Conservation (phyloP, 495 filamentous ascomycete genomes). For the Tricharina praecox region DNA sequence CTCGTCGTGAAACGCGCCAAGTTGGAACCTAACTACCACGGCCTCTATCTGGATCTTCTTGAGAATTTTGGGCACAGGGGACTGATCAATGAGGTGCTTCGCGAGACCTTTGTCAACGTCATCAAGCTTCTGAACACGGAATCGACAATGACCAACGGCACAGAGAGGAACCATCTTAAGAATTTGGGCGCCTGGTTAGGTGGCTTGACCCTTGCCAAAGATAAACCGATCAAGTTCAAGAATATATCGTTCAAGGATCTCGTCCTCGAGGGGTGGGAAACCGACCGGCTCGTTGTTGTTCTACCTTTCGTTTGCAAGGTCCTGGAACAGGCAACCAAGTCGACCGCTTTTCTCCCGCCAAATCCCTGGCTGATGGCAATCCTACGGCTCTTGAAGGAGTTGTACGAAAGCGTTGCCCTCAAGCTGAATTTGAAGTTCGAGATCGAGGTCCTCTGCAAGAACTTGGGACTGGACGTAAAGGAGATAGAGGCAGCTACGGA, state of each 20-base stretch:
- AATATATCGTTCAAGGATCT: slow-evolving; percentile 95
- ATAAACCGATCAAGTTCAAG: slow-evolving; percentile 89
- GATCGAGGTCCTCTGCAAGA: slow-evolving; percentile 91
- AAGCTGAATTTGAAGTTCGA: slow-evolving; percentile 95
- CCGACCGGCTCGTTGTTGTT: slow-evolving; percentile 71
- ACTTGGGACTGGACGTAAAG: slow-evolving; percentile 74
- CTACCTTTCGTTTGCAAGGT: slow-evolving; percentile 97
- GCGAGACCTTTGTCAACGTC: slow-evolving; percentile 83
- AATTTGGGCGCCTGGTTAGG: slow-evolving; percentile 87
- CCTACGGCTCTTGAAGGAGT: slow-evolving; percentile 65
- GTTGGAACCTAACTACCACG: slow-evolving; percentile 87
- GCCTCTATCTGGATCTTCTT: slow-evolving; percentile 78
- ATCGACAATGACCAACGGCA: slow-evolving; percentile 55
- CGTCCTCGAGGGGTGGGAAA: slow-evolving; percentile 79
- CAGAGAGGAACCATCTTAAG: slow-evolving; percentile 74
- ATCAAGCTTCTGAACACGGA: slow-evolving; percentile 78
- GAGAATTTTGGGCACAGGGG: slow-evolving; percentile 60
- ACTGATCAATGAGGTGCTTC: slow-evolving; percentile 71
- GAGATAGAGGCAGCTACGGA: slow-evolving; percentile 65
- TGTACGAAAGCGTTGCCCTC: slow-evolving; percentile 81
- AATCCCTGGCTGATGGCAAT: slow-evolving; percentile 98
- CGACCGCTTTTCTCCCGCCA: slow-evolving; percentile 78
- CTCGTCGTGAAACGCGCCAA: slow-evolving; percentile 95
- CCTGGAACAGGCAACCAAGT: slow-evolving; percentile 61
- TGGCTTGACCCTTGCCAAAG: slow-evolving; percentile 76